Conservation (phyloP, 192 early-diverging fungal species). For the Podila epigama region DNA sequence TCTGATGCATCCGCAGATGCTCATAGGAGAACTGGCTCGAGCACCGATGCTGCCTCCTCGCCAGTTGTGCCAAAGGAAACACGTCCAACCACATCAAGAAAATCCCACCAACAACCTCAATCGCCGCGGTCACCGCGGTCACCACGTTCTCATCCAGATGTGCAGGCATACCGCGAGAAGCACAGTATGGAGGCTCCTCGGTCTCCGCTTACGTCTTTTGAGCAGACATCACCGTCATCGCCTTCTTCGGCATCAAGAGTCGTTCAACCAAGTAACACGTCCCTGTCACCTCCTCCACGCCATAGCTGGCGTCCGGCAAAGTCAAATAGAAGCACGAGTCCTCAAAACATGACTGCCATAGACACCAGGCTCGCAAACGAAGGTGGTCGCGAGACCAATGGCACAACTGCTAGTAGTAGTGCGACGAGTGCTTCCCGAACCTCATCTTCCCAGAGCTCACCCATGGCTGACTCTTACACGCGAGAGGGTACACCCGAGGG, state of each 20-base stretch:
- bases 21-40: not conserved
- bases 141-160: too few relatives aligned
- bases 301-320: constrained; percentile 39
- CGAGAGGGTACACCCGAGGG: not conserved
- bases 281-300: constrained; percentile 38
- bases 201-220: not conserved
- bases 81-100: too few relatives aligned
- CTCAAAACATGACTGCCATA: not conserved
- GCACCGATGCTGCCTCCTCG: too few relatives aligned
- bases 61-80: too few relatives aligned
- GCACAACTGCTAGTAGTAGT: not conserved
- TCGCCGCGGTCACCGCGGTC: too few relatives aligned
- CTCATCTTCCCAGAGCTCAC: constrained; percentile 27
- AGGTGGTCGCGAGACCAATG: not conserved
- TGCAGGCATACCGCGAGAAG: too few relatives aligned
- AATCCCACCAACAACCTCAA: too few relatives aligned
- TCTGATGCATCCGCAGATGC: not conserved
- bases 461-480: constrained; percentile 6
- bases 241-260: not conserved
- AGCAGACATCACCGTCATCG: not conserved
- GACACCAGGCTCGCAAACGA: constrained; percentile 24
- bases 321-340: constrained; percentile 14
- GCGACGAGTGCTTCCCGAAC: constrained; percentile 7
- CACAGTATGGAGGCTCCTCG: too few relatives aligned
- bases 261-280: constrained; percentile 12